Evolutionary conservation across 441 rosid genomes (phyloP).

Genomic region (Erodium moschatum): DNA sequence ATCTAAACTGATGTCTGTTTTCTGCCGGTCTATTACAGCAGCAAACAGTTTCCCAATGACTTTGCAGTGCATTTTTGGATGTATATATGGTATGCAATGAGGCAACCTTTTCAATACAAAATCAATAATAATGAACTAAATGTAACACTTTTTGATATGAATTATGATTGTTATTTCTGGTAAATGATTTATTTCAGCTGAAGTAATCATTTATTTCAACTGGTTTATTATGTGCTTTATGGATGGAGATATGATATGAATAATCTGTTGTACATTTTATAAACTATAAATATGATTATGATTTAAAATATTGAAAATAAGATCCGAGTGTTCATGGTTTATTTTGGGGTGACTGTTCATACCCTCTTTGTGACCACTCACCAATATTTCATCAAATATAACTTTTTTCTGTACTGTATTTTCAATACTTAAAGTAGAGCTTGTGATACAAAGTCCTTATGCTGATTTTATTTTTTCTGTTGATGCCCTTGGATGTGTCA

Average conservation of each 20-base stretch:
- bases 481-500: slow-evolving; percentile 27
- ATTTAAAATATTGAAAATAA: background rate
- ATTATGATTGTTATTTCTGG: background rate
- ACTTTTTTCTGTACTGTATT: background rate
- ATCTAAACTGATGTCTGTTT: slow-evolving; percentile 64
- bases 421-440: background rate
- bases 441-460: slow-evolving; percentile 9
- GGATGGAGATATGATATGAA: background rate
- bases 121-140: background rate
- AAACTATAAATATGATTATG: background rate
- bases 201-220: background rate
- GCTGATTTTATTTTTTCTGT: slow-evolving; percentile 14
- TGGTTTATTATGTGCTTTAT: background rate
- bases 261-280: background rate
- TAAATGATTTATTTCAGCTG: too few relatives aligned
- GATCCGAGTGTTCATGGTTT: background rate
- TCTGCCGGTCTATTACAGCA: slow-evolving; percentile 76
- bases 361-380: background rate
- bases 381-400: background rate
- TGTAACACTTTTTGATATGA: background rate
- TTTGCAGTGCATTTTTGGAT: slow-evolving; percentile 89
- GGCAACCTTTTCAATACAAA: background rate
- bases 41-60: slow-evolving; percentile 91
- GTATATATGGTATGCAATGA: slow-evolving; percentile 63
- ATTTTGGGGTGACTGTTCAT: background rate